phyloP scores from a whole-genome alignment of 179 eudicot genomes.

The Patellifolia procumbens region DNA sequence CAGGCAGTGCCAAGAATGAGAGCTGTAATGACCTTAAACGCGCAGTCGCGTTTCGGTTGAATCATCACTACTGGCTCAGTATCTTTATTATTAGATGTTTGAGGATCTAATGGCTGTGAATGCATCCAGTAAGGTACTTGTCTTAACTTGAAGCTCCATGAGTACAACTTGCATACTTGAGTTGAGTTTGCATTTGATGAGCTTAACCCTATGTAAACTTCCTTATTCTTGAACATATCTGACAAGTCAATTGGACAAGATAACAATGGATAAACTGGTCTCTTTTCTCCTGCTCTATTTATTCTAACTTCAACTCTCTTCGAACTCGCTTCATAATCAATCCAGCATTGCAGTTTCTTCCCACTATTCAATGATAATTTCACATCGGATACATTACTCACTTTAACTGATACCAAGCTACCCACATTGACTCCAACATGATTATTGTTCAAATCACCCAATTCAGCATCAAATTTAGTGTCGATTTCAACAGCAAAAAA shows the following conservation, averaged over 20 bases:
- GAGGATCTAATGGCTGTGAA: conserved; percentile 76
- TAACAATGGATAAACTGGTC: conserved; percentile 56
- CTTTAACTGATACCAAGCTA: too few species aligned
- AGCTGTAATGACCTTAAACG: conserved; percentile 48
- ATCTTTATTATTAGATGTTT: conserved; percentile 30
- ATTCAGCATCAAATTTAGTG: too few species aligned
- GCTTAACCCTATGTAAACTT: conserved; percentile 53
- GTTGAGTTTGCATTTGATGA: conserved; percentile 57
- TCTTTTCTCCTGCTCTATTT: conserved; percentile 33
- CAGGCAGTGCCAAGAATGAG: conserved; percentile 66
- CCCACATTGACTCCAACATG: too few species aligned
- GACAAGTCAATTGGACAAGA: too few species aligned
- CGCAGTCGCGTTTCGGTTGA: conserved; percentile 50
- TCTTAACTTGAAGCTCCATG: too few species aligned
- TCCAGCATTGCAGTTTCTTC: too few species aligned
- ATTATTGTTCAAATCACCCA: too few species aligned
- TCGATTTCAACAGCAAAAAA: too few species aligned
- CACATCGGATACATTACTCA: too few species aligned
- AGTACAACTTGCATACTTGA: conserved; percentile 49
- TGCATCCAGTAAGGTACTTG: conserved; percentile 90
- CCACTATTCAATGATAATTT: too few species aligned
- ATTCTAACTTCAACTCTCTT: conserved; percentile 68
- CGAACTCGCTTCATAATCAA: conserved; percentile 70
- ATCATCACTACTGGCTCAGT: conserved; percentile 22
- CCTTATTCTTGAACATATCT: too few species aligned